phyloP scores from a whole-genome alignment of 1,139 yeast species.

The Candida anutae region DNA sequence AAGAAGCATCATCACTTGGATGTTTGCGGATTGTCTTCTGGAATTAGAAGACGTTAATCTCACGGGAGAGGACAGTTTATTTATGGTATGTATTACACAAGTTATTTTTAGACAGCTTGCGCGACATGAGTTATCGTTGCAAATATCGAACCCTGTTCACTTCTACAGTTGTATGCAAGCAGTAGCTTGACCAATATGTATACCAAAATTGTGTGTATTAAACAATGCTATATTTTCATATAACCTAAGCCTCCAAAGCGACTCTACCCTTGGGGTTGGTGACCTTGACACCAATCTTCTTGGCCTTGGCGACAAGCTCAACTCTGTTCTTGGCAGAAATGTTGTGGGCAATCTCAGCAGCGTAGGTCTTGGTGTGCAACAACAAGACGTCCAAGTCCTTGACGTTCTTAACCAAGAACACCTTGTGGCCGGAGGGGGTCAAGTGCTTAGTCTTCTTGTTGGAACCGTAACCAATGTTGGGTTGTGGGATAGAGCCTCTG shows the following conservation, averaged over 20 bases:
- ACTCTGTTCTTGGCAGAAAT: slow-evolving; percentile 98
- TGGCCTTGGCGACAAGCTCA: slow-evolving; percentile 92
- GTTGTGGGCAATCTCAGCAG: slow-evolving; percentile 99
- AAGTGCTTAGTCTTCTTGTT: slow-evolving; percentile 97
- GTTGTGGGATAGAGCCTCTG: slow-evolving; percentile 99
- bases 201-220: too few relatives aligned
- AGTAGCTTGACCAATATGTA: too few relatives aligned
- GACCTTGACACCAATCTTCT: slow-evolving; percentile 97
- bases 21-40: slow-evolving; percentile 26
- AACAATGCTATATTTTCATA: too few relatives aligned
- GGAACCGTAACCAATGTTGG: slow-evolving; percentile 99
- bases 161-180: too few relatives aligned
- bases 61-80: too few relatives aligned
- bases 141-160: too few relatives aligned
- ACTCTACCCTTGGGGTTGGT: slow-evolving; percentile 99
- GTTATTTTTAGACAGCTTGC: too few relatives aligned
- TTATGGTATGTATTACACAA: too few relatives aligned
- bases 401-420: slow-evolving; percentile 86
- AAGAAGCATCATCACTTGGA: slow-evolving; percentile 40
- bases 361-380: slow-evolving; percentile 96
- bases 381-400: slow-evolving; percentile 92
- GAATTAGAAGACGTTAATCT: slow-evolving; percentile 10
- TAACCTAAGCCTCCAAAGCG: slow-evolving; percentile 93
- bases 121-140: too few relatives aligned
- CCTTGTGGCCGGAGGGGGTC: slow-evolving; percentile 98